Base-by-base conservation (phyloP, 2,329 filamentous ascomycete species). In the Hortaea sp. region DNA sequence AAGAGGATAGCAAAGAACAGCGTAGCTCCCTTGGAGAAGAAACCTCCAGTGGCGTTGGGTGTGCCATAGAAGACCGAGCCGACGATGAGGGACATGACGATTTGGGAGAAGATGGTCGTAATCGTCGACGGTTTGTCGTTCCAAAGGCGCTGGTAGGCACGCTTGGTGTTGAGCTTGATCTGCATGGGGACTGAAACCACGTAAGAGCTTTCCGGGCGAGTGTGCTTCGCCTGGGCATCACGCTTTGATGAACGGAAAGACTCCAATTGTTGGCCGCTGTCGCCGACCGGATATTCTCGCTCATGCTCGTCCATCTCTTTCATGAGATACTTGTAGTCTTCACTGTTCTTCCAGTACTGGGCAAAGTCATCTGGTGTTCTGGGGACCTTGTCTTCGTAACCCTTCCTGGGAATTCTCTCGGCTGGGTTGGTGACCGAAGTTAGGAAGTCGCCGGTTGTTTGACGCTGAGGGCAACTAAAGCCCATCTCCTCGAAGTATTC, bases 301-400 rank as follows among this genome's bases (percentile, higher is more conserved):
- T 79, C 69, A 46, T 80, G 72, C 0, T 65, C 59, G 2, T 71
- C 66, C 20, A 82, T 76, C 11, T 81, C 73, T 2, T 57, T 52
- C 35, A 68, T 60, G 0, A 79, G 56, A 0, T 58, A 56, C 3
- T 59, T 50, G 50, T 65, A 75, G 45, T 77, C 71, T 0, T 63
- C 56, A 1, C 73, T 77, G 27, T 67, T 60, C 48, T 64, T 65
- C 71, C 71, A 76, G 50, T 69, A 68, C 6, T 59, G 57, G 43
- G 70, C 82, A 55, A 87, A 87, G 1, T 86, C 84, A 40, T 85
- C 81, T 0, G 84, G 73, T 0, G 82, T 86, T 2, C 81, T 73
- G 0, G 84, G 84, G 0, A 82, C 78, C 41, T 68, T 69, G 46
- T 70, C 64, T 54, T 85, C 79, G 64, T 76, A 81, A 0, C 82